These are phyloP conservation scores for Haplographium delicatum DNA, from an alignment of 495 filamentous ascomycete species.

Conservation along the genomic window DNA sequence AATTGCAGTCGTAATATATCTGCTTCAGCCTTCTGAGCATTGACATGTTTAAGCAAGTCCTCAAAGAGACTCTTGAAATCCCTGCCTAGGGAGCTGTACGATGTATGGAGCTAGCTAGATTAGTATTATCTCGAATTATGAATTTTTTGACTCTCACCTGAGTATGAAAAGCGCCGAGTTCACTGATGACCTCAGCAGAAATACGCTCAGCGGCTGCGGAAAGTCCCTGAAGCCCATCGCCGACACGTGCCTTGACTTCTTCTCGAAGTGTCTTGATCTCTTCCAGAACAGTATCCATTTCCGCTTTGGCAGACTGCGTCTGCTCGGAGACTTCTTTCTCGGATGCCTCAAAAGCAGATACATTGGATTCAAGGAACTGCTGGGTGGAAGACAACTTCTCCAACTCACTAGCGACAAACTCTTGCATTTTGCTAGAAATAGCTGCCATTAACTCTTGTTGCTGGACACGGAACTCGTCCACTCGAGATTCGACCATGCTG, in stretches of 20 bases:
- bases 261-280: constrained; percentile 86
- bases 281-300: constrained; percentile 86
- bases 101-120: constrained; percentile 59
- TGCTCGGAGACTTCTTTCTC: constrained; percentile 63
- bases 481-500: constrained; percentile 62
- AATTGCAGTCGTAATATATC: constrained; percentile 65
- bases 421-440: constrained; percentile 63
- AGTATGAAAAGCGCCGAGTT: constrained; percentile 74
- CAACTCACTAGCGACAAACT: constrained; percentile 68
- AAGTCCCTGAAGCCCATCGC: constrained; percentile 77
- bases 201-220: constrained; percentile 83
- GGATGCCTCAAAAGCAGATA: constrained; percentile 57
- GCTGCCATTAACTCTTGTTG: constrained; percentile 64
- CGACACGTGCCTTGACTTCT: constrained; percentile 79
- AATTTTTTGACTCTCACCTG: constrained; percentile 57
- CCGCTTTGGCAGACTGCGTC: constrained; percentile 65
- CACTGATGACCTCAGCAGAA: constrained; percentile 82
- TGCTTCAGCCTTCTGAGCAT: constrained; percentile 73
- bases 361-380: constrained; percentile 61
- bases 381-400: constrained; percentile 60
- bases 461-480: constrained; percentile 60
- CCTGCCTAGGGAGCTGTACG: constrained; percentile 82
- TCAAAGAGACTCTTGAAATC: constrained; percentile 87
- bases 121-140: constrained; percentile 13
- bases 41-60: constrained; percentile 63